Evolutionary conservation across 2,329 filamentous ascomycete genomes (phyloP).

Genomic region (Cryphonectria japonica): DNA sequence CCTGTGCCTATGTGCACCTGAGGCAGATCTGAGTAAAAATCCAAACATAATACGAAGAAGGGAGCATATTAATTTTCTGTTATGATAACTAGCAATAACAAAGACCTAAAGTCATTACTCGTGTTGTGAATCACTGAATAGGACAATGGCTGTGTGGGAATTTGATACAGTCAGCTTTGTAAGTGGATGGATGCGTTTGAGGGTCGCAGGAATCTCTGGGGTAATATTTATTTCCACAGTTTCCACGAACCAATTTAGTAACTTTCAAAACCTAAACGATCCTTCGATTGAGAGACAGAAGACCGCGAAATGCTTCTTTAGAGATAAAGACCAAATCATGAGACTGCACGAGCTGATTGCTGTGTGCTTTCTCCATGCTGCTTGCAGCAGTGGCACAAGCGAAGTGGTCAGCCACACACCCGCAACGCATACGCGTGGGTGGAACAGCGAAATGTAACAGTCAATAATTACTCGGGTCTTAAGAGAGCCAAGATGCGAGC

Average conservation of each 20-base stretch:
- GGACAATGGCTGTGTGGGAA: neutral
- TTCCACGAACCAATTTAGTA: neutral
- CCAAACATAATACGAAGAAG: too few relatives aligned
- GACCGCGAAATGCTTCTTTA: neutral
- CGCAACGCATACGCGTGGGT: neutral
- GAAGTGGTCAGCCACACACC: neutral
- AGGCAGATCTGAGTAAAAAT: neutral
- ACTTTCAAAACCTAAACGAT: neutral
- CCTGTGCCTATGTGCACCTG: neutral
- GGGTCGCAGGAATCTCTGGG: neutral
- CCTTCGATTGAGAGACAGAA: neutral
- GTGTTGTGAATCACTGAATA: neutral
- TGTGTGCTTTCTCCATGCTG: neutral
- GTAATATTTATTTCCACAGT: neutral
- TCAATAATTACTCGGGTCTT: neutral
- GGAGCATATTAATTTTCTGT: too few relatives aligned
- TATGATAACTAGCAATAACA: neutral
- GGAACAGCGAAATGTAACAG: neutral
- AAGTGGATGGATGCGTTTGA: slow-evolving; percentile 4
- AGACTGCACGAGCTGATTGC: neutral
- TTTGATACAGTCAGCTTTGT: neutral
- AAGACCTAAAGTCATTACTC: neutral
- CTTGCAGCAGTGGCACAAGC: neutral
- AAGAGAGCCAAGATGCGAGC: neutral
- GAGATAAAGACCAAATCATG: neutral